Evolutionary conservation across 306 rosid species (phyloP).

Genomic region (Nissolia schottii): DNA sequence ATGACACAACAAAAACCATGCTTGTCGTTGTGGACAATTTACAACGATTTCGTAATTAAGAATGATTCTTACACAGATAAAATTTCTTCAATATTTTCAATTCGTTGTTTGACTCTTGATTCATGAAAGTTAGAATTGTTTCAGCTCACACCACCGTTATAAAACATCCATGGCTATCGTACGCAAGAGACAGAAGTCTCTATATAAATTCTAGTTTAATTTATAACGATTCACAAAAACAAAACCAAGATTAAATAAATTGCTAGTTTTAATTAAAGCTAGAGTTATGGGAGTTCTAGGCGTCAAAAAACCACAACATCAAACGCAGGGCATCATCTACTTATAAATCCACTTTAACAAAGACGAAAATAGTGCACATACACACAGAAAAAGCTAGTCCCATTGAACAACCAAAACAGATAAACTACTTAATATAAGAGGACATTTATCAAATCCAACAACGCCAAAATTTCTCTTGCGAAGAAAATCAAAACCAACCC

Average conservation of each 20-base stretch:
- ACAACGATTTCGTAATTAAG: too few relatives aligned
- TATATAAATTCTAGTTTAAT: too few relatives aligned
- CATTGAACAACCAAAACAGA: neutral
- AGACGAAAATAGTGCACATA: slow-evolving; percentile 9
- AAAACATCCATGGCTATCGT: too few relatives aligned
- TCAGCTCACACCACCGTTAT: too few relatives aligned
- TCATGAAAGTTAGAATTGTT: too few relatives aligned
- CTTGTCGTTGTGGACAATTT: too few relatives aligned
- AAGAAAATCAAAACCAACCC: slow-evolving; percentile 2
- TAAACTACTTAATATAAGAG: slow-evolving; percentile 5
- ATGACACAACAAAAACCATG: too few relatives aligned
- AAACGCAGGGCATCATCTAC: slow-evolving; percentile 11
- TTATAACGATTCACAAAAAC: neutral
- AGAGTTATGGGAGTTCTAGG: neutral
- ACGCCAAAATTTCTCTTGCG: slow-evolving; percentile 15
- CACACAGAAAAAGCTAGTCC: neutral
- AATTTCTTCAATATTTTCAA: too few relatives aligned
- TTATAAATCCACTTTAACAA: neutral
- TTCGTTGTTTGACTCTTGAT: too few relatives aligned
- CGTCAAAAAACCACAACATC: neutral
- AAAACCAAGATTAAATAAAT: neutral
- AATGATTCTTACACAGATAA: too few relatives aligned
- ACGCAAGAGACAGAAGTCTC: too few relatives aligned
- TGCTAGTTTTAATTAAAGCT: neutral
- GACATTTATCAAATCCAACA: slow-evolving; percentile 11